A percentile compares a stretch with the other conserved stretches of the same genome.
Conservation (phyloP, 169 alveolate species). For the Miamiensis avidus region DNA sequence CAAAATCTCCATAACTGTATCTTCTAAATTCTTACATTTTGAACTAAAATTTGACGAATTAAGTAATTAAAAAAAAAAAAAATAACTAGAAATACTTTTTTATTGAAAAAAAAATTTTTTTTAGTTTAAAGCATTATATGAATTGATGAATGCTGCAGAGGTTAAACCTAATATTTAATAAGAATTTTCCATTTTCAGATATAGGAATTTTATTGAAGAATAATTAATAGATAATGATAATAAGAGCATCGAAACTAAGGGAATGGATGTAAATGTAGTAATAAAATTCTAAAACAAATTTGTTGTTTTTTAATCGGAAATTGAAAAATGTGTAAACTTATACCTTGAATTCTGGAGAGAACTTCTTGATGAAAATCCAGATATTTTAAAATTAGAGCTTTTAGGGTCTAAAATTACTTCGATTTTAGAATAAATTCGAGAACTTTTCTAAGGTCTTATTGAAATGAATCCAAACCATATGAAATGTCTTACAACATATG, state of each 20-base stretch:
- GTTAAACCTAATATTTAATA: background rate
- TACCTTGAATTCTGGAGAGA: constrained; percentile 46
- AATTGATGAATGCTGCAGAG: background rate
- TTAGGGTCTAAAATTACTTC: constrained; percentile 34
- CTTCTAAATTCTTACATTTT: background rate
- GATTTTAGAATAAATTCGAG: constrained; percentile 21
- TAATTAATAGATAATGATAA: background rate
- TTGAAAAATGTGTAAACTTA: constrained; percentile 33
- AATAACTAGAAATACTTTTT: background rate
- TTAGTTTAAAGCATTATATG: background rate
- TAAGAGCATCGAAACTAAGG: background rate
- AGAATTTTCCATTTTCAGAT: background rate
- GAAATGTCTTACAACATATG: constrained; percentile 35
- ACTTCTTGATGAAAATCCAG: constrained; percentile 40
- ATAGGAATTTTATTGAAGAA: background rate
- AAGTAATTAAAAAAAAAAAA: background rate
- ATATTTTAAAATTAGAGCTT: constrained; percentile 28
- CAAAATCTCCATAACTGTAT: background rate
- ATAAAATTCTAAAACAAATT: constrained; percentile 2
- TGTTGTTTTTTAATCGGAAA: constrained; percentile 23
- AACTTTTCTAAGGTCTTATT: constrained; percentile 17
- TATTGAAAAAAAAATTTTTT: background rate
- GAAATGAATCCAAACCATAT: constrained; percentile 39
- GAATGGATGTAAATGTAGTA: background rate
- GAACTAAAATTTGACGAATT: background rate